These are phyloP conservation scores for Vanilla planifolia DNA, from an alignment of 106 monocot genomes.

Conservation along the genomic window DNA sequence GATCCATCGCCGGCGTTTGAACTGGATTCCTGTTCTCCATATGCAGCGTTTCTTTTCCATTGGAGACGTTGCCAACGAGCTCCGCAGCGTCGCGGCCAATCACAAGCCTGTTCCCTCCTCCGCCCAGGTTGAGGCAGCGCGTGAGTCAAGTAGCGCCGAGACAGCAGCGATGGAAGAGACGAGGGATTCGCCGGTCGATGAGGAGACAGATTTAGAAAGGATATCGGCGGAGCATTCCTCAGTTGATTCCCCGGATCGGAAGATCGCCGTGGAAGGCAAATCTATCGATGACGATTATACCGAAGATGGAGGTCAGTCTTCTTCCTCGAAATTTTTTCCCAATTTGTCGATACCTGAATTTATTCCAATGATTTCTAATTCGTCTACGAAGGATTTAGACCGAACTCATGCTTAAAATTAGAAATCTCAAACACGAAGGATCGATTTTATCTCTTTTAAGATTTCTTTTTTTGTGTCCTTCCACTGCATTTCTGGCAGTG, in stretches of 20 bases:
- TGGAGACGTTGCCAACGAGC: slow-evolving; percentile 53
- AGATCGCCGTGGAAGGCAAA: slow-evolving; percentile 11
- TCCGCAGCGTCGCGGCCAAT: slow-evolving; percentile 33
- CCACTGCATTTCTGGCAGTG: slow-evolving; percentile 3
- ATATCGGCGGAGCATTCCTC: slow-evolving; percentile 16
- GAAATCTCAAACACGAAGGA: background rate
- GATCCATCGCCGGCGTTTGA: slow-evolving; percentile 36
- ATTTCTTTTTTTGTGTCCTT: too few relatives aligned
- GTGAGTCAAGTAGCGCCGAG: background rate
- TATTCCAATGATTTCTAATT: background rate
- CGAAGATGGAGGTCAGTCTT: slow-evolving; percentile 2
- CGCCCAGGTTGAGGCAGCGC: slow-evolving; percentile 20
- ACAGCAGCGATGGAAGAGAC: slow-evolving; percentile 3
- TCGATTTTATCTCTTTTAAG: background rate
- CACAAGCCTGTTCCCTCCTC: slow-evolving; percentile 6
- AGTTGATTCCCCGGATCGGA: slow-evolving; percentile 35
- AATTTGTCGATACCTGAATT: background rate
- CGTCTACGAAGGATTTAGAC: background rate
- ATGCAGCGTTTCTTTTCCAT: slow-evolving; percentile 88
- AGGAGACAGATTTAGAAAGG: background rate
- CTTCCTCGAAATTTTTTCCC: background rate
- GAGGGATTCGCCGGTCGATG: background rate
- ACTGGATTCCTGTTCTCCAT: slow-evolving; percentile 35
- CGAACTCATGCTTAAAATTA: background rate
- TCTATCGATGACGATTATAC: background rate